Evolutionary conservation across 2,329 filamentous ascomycete genomes (phyloP).

Genomic region (Elsinoe necatrix): DNA sequence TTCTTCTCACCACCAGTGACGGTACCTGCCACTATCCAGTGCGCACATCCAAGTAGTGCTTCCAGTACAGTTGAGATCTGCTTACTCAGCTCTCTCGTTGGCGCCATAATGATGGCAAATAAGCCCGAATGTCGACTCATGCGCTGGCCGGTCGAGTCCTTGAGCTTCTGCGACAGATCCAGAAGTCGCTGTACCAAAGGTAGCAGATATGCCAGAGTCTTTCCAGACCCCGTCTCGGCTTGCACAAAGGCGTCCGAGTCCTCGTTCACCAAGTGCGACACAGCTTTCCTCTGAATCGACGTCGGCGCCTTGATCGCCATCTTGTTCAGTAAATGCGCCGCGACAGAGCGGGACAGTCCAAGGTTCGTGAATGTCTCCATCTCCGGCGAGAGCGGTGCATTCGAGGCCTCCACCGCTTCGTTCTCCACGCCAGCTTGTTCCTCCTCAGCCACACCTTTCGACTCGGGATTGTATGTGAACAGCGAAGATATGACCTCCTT

Average conservation of each 20-base stretch:
- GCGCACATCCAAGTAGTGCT: conserved; percentile 74
- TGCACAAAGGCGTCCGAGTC: conserved; percentile 92
- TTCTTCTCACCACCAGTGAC: conserved; percentile 67
- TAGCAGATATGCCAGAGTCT: conserved; percentile 90
- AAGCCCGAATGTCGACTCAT: conserved; percentile 79
- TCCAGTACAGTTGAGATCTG: conserved; percentile 86
- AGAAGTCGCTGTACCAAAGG: conserved; percentile 86
- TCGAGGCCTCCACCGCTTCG: conserved; percentile 63
- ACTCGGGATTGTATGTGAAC: conserved; percentile 78
- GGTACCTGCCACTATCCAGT: conserved; percentile 88
- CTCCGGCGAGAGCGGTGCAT: conserved; percentile 78
- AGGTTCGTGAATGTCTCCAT: conserved; percentile 79
- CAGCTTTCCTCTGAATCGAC: conserved; percentile 84
- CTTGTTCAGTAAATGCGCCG: conserved; percentile 74
- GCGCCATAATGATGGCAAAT: conserved; percentile 88
- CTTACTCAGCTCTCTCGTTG: conserved; percentile 87
- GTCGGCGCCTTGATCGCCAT: conserved; percentile 85
- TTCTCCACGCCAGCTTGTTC: conserved; percentile 36
- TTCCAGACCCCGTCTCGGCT: conserved; percentile 93
- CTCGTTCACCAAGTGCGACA: conserved; percentile 68
- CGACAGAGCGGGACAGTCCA: conserved; percentile 70
- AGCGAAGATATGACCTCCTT: conserved; percentile 76
- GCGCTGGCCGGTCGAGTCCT: conserved; percentile 27
- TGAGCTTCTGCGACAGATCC: conserved; percentile 53
- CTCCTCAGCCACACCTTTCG: conserved; percentile 51